Conservation (phyloP, 108 stramenopile genomes). For the Nitzschia inconspicua region DNA sequence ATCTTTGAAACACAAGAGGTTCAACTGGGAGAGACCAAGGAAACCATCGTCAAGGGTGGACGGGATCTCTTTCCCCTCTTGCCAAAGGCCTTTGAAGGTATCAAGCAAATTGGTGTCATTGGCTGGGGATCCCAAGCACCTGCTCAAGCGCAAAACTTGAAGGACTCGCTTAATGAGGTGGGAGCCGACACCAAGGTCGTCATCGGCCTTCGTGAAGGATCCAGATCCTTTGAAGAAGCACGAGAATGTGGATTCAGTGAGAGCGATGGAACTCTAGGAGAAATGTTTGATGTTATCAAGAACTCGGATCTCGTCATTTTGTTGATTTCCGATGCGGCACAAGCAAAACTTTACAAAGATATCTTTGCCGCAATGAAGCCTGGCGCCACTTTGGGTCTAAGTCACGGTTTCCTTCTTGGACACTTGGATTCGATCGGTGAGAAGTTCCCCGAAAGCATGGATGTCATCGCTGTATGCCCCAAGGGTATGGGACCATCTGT, state of each 20-base stretch:
- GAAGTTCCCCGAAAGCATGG: slow-evolving; percentile 93
- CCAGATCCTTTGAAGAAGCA: slow-evolving; percentile 87
- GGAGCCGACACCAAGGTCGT: slow-evolving; percentile 86
- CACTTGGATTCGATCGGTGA: slow-evolving; percentile 95
- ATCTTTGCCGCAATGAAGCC: slow-evolving; percentile 97
- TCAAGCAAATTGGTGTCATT: slow-evolving; percentile 94
- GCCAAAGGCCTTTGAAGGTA: slow-evolving; percentile 94
- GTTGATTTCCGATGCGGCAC: slow-evolving; percentile 96
- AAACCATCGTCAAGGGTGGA: slow-evolving; percentile 96
- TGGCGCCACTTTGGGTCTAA: slow-evolving; percentile 92
- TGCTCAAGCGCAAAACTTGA: slow-evolving; percentile 96
- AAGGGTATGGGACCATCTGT: slow-evolving; percentile 99
- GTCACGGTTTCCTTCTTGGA: slow-evolving; percentile 96
- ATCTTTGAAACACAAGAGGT: slow-evolving; percentile 88
- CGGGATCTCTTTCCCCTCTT: slow-evolving; percentile 94
- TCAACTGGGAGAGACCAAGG: slow-evolving; percentile 85
- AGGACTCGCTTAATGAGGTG: slow-evolving; percentile 81
- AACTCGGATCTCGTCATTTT: slow-evolving; percentile 94
- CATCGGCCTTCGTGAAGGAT: slow-evolving; percentile 94
- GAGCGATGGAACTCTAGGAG: slow-evolving; percentile 92
- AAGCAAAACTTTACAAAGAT: slow-evolving; percentile 93
- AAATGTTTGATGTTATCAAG: slow-evolving; percentile 94
- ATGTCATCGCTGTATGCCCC: slow-evolving; percentile 97
- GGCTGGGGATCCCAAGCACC: slow-evolving; percentile 99
- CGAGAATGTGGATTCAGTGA: slow-evolving; percentile 87